Evolutionary conservation across 768 basidiomycete genomes (phyloP).

Genomic region (Sporobolomyces roseus): DNA sequence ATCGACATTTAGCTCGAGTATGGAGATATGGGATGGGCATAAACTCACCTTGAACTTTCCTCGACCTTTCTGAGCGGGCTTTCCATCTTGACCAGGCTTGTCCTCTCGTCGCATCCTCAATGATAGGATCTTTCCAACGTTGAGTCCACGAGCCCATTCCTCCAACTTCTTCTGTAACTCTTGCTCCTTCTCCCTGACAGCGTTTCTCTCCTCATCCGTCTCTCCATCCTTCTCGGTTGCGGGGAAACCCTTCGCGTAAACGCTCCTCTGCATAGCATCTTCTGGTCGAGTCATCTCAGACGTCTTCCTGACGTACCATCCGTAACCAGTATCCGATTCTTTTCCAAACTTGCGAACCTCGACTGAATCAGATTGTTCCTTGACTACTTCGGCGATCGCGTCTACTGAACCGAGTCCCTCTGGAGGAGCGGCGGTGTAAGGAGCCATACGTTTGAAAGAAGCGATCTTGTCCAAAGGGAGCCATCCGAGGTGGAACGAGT

Average conservation of each 20-base stretch:
- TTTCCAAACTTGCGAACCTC: conserved; percentile 35
- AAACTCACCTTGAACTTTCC: conserved; percentile 39
- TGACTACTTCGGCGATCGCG: conserved; percentile 69
- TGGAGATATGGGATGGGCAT: not conserved
- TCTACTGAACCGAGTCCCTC: conserved; percentile 54
- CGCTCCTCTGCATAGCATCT: conserved; percentile 64
- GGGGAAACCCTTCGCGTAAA: conserved; percentile 60
- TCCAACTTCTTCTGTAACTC: conserved; percentile 71
- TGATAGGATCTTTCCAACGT: conserved; percentile 71
- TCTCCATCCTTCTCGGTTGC: conserved; percentile 31
- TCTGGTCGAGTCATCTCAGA: conserved; percentile 48
- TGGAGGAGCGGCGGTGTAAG: conserved; percentile 54
- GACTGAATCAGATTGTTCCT: conserved; percentile 50
- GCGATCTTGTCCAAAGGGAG: conserved; percentile 77
- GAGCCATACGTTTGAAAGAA: conserved; percentile 93
- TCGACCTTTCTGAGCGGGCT: conserved; percentile 74
- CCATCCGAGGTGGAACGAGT: conserved; percentile 59
- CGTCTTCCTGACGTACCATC: conserved; percentile 40
- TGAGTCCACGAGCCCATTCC: conserved; percentile 60
- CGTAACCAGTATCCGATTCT: conserved; percentile 26
- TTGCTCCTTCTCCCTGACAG: conserved; percentile 38
- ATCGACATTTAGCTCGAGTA: not conserved
- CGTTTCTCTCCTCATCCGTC: conserved; percentile 29
- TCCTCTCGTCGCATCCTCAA: conserved; percentile 82
- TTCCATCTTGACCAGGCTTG: conserved; percentile 53